Evolutionary conservation across 1,284 basidiomycete species (phyloP).

Genomic region (Vanrija humicola): DNA sequence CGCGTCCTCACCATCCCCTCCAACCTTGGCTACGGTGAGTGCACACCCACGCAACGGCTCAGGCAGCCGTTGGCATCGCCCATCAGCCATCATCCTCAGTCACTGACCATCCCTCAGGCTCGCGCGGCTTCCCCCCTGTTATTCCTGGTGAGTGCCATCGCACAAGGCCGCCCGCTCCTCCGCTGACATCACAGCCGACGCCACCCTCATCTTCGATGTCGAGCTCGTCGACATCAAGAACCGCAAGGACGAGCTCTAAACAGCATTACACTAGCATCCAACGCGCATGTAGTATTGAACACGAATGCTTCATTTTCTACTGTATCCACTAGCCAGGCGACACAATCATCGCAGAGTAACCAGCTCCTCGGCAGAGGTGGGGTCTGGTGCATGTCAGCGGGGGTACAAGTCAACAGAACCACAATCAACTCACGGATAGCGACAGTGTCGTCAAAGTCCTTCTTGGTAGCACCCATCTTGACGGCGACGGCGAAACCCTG

Average conservation of each 20-base stretch:
- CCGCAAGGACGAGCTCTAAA: conserved; percentile 40
- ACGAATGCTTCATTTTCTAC: too few relatives aligned
- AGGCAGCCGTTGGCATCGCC: too few relatives aligned
- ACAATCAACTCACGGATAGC: conserved; percentile 64
- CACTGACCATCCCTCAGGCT: conserved; percentile 50
- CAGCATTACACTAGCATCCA: neutral
- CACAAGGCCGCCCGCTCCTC: too few relatives aligned
- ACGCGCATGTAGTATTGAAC: too few relatives aligned
- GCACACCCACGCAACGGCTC: neutral
- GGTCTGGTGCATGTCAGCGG: conserved; percentile 27
- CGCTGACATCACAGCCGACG: conserved; percentile 50
- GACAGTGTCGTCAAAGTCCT: conserved; percentile 80
- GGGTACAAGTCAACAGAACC: neutral
- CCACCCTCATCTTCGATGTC: conserved; percentile 83
- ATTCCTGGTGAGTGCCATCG: conserved; percentile 57
- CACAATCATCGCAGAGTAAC: conserved; percentile 40
- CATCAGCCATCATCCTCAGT: neutral
- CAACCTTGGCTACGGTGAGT: conserved; percentile 72
- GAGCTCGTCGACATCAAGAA: conserved; percentile 64
- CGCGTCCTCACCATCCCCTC: conserved; percentile 83
- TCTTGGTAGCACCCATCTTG: conserved; percentile 88
- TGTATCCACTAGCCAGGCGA: too few relatives aligned
- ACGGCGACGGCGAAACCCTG: conserved; percentile 70
- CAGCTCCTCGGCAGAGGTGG: conserved; percentile 48
- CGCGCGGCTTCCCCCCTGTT: conserved; percentile 53